A percentile compares a stretch with the other conserved stretches of the same genome.
These are phyloP conservation scores for Aspergillus glaucus DNA, from an alignment of 2,329 filamentous ascomycete genomes.

Conservation along the genomic window DNA sequence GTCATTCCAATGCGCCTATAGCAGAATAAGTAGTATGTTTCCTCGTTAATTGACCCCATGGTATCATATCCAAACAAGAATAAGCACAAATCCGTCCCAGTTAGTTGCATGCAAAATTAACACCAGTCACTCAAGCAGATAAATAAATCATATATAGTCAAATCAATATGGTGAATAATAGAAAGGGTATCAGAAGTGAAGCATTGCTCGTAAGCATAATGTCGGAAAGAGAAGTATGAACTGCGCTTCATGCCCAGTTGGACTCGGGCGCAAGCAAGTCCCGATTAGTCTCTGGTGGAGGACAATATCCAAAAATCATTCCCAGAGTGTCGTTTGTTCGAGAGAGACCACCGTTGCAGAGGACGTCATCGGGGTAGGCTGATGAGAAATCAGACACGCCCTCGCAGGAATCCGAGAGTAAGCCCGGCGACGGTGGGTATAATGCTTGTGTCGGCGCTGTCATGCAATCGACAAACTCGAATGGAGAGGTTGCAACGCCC, in stretches of 20 bases:
- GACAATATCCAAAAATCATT: conserved; percentile 26
- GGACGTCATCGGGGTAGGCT: conserved; percentile 28
- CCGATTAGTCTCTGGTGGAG: conserved; percentile 17
- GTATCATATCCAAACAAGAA: neutral
- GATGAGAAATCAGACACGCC: conserved; percentile 32
- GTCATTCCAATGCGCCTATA: neutral
- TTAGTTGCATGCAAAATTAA: neutral
- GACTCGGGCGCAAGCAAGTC: conserved; percentile 29
- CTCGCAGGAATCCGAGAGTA: conserved; percentile 30
- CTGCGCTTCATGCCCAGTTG: conserved; percentile 27
- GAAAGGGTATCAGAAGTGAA: neutral
- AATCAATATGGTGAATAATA: neutral
- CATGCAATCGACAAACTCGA: conserved; percentile 28
- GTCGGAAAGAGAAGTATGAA: no score
- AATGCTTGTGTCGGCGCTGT: conserved; percentile 30
- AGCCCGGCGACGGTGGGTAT: conserved; percentile 31
- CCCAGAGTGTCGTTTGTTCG: conserved; percentile 21
- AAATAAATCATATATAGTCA: neutral
- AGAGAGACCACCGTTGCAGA: conserved; percentile 24
- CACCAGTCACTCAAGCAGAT: neutral
- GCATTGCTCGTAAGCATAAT: neutral
- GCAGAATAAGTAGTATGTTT: neutral
- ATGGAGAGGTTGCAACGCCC: conserved; percentile 32
- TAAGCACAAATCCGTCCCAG: neutral
- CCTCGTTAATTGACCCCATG: neutral